Evolutionary conservation across 495 filamentous ascomycete genomes (phyloP).

Genomic region (Lasiosphaeris hirsuta): DNA sequence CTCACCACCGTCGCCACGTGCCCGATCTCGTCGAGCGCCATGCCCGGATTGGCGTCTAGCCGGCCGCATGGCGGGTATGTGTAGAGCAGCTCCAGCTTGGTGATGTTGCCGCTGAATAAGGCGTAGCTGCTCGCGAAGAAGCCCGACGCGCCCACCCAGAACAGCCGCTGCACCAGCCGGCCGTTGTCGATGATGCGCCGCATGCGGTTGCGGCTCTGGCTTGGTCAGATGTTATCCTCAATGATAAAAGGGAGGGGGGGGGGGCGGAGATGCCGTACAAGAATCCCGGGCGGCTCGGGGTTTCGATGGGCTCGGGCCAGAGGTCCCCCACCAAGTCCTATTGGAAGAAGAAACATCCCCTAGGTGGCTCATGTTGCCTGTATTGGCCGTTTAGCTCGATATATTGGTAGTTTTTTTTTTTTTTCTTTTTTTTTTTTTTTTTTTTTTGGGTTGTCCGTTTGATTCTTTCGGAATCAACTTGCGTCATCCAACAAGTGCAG

Average conservation of each 20-base stretch:
- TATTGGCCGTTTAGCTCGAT: too few species aligned
- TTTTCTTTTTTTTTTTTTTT: too few species aligned
- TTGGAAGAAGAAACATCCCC: background rate
- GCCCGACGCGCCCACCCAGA: conserved; percentile 54
- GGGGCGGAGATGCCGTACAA: too few species aligned
- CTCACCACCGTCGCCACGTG: conserved; percentile 53
- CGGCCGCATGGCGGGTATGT: conserved; percentile 49
- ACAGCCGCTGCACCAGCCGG: conserved; percentile 22
- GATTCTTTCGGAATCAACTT: too few species aligned
- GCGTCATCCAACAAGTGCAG: too few species aligned
- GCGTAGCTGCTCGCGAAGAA: conserved; percentile 34
- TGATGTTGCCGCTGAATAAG: conserved; percentile 58
- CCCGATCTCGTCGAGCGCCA: conserved; percentile 53
- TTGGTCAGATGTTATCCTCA: too few species aligned
- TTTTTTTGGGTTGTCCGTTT: too few species aligned
- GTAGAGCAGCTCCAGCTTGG: conserved; percentile 53
- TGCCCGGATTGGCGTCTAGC: conserved; percentile 12
- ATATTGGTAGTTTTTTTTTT: too few species aligned
- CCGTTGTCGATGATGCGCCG: conserved; percentile 18
- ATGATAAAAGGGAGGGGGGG: too few species aligned
- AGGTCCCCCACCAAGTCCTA: background rate
- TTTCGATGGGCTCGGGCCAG: background rate
- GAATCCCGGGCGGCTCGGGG: background rate
- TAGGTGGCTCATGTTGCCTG: background rate
- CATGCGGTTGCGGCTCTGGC: background rate